Evolutionary conservation across 2,329 filamentous ascomycete species (phyloP), one percentile per base, ranked within the genome.

Genomic region (Colletotrichum sp.): DNA sequence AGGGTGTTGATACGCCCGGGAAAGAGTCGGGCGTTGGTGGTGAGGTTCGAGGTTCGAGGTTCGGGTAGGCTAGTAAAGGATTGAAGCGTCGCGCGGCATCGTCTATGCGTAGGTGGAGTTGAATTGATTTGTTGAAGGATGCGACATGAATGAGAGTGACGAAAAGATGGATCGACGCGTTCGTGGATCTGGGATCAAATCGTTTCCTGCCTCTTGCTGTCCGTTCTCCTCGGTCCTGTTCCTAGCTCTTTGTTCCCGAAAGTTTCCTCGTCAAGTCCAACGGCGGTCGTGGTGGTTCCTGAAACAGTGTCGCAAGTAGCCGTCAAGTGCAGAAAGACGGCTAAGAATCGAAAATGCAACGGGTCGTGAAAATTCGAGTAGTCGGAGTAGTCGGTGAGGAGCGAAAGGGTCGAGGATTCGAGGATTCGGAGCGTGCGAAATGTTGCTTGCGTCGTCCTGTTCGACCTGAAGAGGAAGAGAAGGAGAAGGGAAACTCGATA

Each of bases 221-320:
- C 24, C 55, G 43, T 58, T 16, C 26, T 30, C 38, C 16, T 16
- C 32, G n/a, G 38, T 32, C n/a, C 65, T 28, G 65, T 71, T 43
- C 52, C 52, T 38, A 24, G 24, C 58, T 64, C 67, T 71, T 66
- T 61, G 66, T 57, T 30, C 38, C 30, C 71, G 43, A 64, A 10
- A 32, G 21, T 52, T 38, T 32, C 13, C 10, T 34, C 48, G 34
- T 68, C 52, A 57, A 61, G 63, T 32, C 28, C 48, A 30, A 72
- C 69, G 15, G 63, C 18, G 21, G 30, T 75, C 10, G 72, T 60
- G 28, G n/a, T 65, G 43, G 57, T 52, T 63, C 69, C 63, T 68
- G 69, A 72, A 75, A 72, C 69, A 75, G 38, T 57, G 69, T 75
- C 63, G 73, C 73, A 68, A 72, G 26, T 63, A 32, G 69, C 57